Percentiles rank a stretch among this genome's conserved stretches.
Conservation (phyloP, 805 yeast genomes). For the Blastobotrys attinorum region DNA sequence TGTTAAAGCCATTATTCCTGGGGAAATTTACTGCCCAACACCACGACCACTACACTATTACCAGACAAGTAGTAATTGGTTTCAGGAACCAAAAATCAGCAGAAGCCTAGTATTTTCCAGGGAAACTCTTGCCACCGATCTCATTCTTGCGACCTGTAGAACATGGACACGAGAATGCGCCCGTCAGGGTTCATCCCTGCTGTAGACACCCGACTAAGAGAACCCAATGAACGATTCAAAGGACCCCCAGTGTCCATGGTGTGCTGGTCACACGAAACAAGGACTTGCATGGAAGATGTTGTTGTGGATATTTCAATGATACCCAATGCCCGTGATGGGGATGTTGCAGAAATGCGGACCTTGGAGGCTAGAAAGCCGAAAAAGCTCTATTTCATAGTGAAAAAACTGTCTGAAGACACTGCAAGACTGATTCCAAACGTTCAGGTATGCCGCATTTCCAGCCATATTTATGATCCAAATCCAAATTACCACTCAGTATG, state of each 20-base stretch:
- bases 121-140: no score
- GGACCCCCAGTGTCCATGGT: conserved; percentile 18
- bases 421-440: conserved; percentile 16
- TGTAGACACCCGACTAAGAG: conserved; percentile 7
- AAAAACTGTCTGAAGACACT: conserved; percentile 14
- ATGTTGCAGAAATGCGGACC: conserved; percentile 50
- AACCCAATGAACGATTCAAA: conserved; percentile 8
- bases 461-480: no score
- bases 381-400: conserved; percentile 21
- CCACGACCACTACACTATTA: no score
- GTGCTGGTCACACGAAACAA: conserved; percentile 55
- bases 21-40: no score
- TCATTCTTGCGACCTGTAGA: no score
- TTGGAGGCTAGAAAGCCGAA: conserved; percentile 26
- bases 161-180: conserved; percentile 1
- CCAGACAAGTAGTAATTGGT: no score
- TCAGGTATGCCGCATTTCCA: conserved; percentile 14
- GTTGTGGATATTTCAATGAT: conserved; percentile 51
- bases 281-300: conserved; percentile 51
- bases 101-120: no score
- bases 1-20: no score
- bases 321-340: conserved; percentile 57
- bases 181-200: conserved; percentile 16
- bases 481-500: no score
- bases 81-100: no score